These are phyloP conservation scores for Yamadazyma kitorensis DNA, from an alignment of 805 yeast species.

Conservation along the genomic window DNA sequence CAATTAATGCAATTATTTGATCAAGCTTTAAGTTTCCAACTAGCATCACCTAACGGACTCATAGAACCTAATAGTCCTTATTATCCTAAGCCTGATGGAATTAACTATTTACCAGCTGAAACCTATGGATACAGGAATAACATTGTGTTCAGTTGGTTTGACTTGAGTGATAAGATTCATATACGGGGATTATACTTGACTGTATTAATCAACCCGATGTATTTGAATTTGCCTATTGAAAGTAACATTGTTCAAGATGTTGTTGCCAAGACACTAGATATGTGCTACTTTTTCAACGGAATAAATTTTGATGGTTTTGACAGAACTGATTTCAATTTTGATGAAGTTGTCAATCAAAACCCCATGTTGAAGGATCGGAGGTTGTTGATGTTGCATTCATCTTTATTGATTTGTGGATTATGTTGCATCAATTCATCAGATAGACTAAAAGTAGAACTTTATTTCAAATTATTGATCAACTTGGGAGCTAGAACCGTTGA, in stretches of 20 bases:
- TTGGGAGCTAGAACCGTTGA: conserved; percentile 15
- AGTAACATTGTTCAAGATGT: conserved; percentile 15
- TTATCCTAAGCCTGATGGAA: conserved; percentile 14
- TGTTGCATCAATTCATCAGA: conserved; percentile 11
- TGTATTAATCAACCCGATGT: conserved; percentile 18
- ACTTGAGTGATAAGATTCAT: conserved; percentile 44
- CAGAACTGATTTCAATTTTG: conserved; percentile 8
- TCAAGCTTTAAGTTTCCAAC: conserved; percentile 9
- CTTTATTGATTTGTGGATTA: conserved; percentile 14
- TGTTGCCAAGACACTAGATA: conserved; percentile 13
- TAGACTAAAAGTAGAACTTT: conserved; percentile 11
- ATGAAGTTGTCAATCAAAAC: conserved; percentile 2
- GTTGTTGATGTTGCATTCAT: conserved; percentile 15
- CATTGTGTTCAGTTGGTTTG: conserved; percentile 43
- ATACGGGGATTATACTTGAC: conserved; percentile 31
- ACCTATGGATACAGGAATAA: conserved; percentile 15
- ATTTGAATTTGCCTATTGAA: conserved; percentile 8
- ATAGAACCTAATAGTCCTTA: conserved; percentile 13
- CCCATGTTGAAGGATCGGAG: conserved; percentile 12
- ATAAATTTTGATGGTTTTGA: conserved; percentile 11
- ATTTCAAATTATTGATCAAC: conserved; percentile 11
- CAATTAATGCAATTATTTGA: conserved; percentile 18
- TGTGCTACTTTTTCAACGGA: conserved; percentile 16
- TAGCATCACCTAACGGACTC: conserved; percentile 13
- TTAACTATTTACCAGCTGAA: conserved; percentile 14